These are phyloP conservation scores for Rauvolfia tetraphylla DNA, from an alignment of 257 asterid species.

Conservation along the genomic window DNA sequence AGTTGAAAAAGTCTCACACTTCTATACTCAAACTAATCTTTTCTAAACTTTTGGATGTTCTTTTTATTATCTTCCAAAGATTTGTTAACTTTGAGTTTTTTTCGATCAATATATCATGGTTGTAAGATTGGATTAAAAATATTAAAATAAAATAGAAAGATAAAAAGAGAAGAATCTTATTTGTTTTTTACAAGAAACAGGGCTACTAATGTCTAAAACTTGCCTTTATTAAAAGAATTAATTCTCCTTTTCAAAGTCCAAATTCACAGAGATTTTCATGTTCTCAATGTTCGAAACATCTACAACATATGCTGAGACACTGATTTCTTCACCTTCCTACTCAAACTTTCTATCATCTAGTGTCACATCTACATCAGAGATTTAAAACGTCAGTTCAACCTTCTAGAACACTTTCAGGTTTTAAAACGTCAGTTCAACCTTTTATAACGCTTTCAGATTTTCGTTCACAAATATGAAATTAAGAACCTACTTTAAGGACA, in stretches of 20 bases:
- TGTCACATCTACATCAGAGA: constrained; percentile 42
- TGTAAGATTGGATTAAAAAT: no score
- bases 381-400: constrained; percentile 1
- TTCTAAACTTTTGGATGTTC: no score
- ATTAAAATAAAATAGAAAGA: no score
- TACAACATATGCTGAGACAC: constrained; percentile 37
- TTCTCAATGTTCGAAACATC: constrained; percentile 26
- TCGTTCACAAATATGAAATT: not conserved
- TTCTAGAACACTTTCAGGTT: not conserved
- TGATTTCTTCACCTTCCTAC: constrained; percentile 28
- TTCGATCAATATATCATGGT: no score
- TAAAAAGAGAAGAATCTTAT: no score
- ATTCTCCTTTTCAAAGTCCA: constrained; percentile 33
- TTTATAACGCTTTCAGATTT: not conserved
- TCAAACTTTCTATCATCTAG: constrained; percentile 33
- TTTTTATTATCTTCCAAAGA: no score
- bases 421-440: not conserved
- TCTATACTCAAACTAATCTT: no score
- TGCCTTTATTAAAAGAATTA: no score
- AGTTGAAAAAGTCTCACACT: no score
- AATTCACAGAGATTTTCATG: constrained; percentile 40
- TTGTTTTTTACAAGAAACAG: no score
- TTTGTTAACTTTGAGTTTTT: no score
- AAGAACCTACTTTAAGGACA: not conserved
- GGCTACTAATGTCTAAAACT: no score